phyloP scores from a whole-genome alignment of 306 rosid species.

The Trichosanthes truncata region DNA sequence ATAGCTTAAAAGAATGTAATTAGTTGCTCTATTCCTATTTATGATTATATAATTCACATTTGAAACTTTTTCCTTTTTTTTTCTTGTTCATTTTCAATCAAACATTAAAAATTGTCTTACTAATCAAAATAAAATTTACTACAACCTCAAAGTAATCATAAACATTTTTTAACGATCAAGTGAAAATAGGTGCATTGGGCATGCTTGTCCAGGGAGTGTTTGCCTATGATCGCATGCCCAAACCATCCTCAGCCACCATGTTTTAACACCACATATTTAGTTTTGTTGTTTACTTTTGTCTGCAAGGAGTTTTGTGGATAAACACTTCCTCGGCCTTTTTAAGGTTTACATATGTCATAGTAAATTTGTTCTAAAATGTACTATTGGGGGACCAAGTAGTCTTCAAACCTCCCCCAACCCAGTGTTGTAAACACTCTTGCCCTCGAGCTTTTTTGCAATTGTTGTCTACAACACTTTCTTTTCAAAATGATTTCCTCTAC shows the following conservation, averaged over 20 bases:
- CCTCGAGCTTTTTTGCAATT: not conserved
- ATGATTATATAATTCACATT: too few species aligned
- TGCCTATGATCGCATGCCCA: not conserved
- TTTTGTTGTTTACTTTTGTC: not conserved
- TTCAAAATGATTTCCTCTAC: not conserved
- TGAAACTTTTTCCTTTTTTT: too few species aligned
- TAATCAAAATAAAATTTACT: not conserved
- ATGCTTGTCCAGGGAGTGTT: not conserved
- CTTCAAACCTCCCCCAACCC: not conserved
- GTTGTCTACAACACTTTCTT: not conserved
- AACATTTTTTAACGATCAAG: not conserved
- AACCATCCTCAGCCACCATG: not conserved
- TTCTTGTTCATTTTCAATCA: not conserved
- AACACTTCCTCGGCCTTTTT: not conserved
- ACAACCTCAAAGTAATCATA: not conserved
- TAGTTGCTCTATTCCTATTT: too few species aligned
- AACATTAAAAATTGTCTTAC: not conserved
- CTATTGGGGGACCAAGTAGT: not conserved
- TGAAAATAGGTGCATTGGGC: not conserved
- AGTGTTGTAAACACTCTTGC: not conserved
- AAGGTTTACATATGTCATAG: not conserved
- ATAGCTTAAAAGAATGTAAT: not conserved
- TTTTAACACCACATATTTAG: not conserved
- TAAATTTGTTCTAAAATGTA: not conserved
- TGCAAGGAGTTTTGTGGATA: not conserved